Conservation (phyloP, 768 basidiomycete species). For the Dacryopinax primogenitus region DNA sequence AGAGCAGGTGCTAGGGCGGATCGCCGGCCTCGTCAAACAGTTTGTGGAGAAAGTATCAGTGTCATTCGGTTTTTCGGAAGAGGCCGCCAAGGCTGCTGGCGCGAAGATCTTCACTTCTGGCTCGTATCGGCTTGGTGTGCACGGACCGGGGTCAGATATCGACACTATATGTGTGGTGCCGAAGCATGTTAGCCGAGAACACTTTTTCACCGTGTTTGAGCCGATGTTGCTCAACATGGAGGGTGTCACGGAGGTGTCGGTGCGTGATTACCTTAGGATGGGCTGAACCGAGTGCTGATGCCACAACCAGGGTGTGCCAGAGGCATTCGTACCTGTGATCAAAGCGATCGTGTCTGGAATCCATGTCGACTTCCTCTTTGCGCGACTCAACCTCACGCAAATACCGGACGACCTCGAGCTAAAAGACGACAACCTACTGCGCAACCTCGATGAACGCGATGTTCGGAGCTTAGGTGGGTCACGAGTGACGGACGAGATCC, state of each 20-base stretch:
- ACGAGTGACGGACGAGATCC: conserved; percentile 87
- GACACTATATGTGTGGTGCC: conserved; percentile 98
- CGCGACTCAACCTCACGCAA: conserved; percentile 67
- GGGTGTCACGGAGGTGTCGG: conserved; percentile 78
- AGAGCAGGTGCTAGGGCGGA: conserved; percentile 82
- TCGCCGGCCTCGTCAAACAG: conserved; percentile 78
- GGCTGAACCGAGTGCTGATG: conserved; percentile 8
- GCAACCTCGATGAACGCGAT: conserved; percentile 87
- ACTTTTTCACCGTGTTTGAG: conserved; percentile 89
- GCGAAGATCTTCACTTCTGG: conserved; percentile 99
- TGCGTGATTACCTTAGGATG: conserved; percentile 40
- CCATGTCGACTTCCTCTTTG: conserved; percentile 88
- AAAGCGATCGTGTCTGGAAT: conserved; percentile 83
- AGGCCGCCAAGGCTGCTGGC: conserved; percentile 77
- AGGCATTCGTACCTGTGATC: conserved; percentile 93
- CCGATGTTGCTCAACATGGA: conserved; percentile 73
- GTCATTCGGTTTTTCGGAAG: conserved; percentile 69
- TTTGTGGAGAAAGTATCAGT: conserved; percentile 80
- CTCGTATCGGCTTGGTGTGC: conserved; percentile 93
- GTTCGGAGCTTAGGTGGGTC: conserved; percentile 93
- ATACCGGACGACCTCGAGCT: conserved; percentile 88
- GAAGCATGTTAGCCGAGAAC: conserved; percentile 86
- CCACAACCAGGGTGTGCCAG: conserved; percentile 67
- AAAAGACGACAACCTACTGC: conserved; percentile 78
- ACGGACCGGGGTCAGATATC: conserved; percentile 91